Percentiles rank a stretch among this genome's conserved stretches.
phyloP scores from a whole-genome alignment of 2,329 filamentous ascomycete genomes.

The Penicillium griseofulvum region DNA sequence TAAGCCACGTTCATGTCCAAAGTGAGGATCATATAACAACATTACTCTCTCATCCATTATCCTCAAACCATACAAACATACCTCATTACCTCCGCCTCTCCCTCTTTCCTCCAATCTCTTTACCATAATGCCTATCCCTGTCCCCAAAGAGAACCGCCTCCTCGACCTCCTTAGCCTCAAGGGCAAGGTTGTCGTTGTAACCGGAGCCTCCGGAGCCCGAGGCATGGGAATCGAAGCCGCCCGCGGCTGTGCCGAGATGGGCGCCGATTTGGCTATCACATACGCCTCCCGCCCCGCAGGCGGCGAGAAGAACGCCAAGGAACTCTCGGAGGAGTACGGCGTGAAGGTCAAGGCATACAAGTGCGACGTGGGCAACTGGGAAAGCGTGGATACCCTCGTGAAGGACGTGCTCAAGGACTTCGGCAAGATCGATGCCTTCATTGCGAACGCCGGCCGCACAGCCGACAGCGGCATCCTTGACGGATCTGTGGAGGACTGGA shows the following conservation, averaged over 20 bases:
- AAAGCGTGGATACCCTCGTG: slow-evolving; percentile 57
- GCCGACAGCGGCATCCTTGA: slow-evolving; percentile 68
- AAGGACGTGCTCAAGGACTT: slow-evolving; percentile 65
- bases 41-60: background rate
- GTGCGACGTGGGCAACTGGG: slow-evolving; percentile 58
- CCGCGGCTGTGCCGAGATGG: slow-evolving; percentile 63
- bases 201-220: slow-evolving; percentile 57
- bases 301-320: slow-evolving; percentile 64
- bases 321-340: slow-evolving; percentile 59
- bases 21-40: background rate
- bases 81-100: background rate
- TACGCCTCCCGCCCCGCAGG: slow-evolving; percentile 61
- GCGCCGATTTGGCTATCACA: slow-evolving; percentile 65
- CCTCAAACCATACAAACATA: background rate
- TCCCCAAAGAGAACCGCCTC: slow-evolving; percentile 36
- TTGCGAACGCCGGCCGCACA: slow-evolving; percentile 69
- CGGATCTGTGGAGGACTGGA: slow-evolving; percentile 66
- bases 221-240: slow-evolving; percentile 68
- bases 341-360: slow-evolving; percentile 68
- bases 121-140: slow-evolving; percentile 38
- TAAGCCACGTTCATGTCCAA: background rate
- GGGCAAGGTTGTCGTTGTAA: slow-evolving; percentile 49
- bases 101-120: background rate
- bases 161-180: slow-evolving; percentile 49
- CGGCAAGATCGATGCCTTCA: slow-evolving; percentile 65